Percentiles rank a stretch among this genome's conserved stretches.
Conservation (phyloP, 108 stramenopile genomes). For the Nitzschia sp. region DNA sequence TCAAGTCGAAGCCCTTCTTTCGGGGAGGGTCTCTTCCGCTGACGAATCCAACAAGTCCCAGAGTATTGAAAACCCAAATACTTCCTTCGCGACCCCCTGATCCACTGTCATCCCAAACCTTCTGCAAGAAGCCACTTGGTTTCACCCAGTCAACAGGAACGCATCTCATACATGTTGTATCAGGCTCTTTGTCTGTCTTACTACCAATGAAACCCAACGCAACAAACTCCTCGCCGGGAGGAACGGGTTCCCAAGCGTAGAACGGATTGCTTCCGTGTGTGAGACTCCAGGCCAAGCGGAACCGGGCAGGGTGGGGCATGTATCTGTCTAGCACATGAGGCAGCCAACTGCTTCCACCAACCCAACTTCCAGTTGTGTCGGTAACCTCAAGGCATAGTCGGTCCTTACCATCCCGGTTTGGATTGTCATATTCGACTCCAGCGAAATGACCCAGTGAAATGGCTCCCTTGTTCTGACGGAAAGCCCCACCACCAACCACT, state of each 20-base stretch:
- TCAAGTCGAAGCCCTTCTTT: conserved; percentile 73
- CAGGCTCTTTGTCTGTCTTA: conserved; percentile 89
- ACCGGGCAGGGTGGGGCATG: conserved; percentile 92
- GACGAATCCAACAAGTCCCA: conserved; percentile 82
- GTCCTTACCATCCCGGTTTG: conserved; percentile 73
- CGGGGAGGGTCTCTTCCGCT: conserved; percentile 87
- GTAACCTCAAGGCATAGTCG: conserved; percentile 88
- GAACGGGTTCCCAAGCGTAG: conserved; percentile 95
- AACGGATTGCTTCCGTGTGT: conserved; percentile 90
- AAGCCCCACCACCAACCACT: conserved; percentile 53
- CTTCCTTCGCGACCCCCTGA: conserved; percentile 85
- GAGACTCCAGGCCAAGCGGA: conserved; percentile 93
- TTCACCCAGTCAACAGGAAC: conserved; percentile 88
- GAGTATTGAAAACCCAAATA: conserved; percentile 87
- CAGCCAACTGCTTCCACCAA: conserved; percentile 90
- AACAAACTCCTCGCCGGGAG: conserved; percentile 93
- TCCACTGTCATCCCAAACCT: conserved; percentile 90
- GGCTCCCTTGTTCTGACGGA: conserved; percentile 81
- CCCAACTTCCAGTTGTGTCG: conserved; percentile 89
- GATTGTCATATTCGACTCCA: conserved; percentile 84
- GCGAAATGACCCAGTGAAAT: conserved; percentile 92
- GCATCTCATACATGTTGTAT: conserved; percentile 86
- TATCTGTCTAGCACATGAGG: conserved; percentile 88
- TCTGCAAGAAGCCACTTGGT: conserved; percentile 68
- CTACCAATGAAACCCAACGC: conserved; percentile 93